Conservation (phyloP, 2,329 filamentous ascomycete genomes). For the Fusarium sp. region DNA sequence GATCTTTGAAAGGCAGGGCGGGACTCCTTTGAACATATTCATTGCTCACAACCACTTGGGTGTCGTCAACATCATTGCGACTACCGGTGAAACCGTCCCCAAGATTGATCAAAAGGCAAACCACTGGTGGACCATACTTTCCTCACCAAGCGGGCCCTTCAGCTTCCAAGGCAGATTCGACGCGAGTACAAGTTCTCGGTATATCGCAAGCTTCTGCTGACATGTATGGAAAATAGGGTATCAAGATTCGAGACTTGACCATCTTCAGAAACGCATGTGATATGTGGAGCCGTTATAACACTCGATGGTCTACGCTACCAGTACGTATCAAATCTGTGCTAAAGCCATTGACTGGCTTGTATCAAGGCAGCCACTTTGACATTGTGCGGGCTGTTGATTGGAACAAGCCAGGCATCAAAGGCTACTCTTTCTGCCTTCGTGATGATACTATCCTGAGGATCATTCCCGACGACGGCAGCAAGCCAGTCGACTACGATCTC, state of each 20-base stretch:
- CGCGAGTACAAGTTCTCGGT: neutral
- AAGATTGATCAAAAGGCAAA: accelerated
- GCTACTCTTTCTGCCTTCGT: neutral
- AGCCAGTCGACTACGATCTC: neutral
- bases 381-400: neutral
- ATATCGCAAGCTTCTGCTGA: neutral
- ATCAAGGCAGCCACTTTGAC: no score
- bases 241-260: neutral
- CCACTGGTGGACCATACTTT: neutral
- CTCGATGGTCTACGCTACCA: accelerated
- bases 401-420: neutral
- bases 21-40: accelerated
- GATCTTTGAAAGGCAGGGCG: accelerated
- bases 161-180: neutral
- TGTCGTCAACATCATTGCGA: accelerated
- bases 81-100: accelerated
- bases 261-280: accelerated
- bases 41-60: neutral
- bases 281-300: accelerated
- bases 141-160: neutral
- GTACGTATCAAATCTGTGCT: no score
- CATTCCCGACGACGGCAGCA: accelerated
- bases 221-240: neutral
- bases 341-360: neutral
- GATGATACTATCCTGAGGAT: accelerated